These are phyloP conservation scores for Heritiera fomes DNA, from an alignment of 345 rosid genomes.

Conservation along the genomic window DNA sequence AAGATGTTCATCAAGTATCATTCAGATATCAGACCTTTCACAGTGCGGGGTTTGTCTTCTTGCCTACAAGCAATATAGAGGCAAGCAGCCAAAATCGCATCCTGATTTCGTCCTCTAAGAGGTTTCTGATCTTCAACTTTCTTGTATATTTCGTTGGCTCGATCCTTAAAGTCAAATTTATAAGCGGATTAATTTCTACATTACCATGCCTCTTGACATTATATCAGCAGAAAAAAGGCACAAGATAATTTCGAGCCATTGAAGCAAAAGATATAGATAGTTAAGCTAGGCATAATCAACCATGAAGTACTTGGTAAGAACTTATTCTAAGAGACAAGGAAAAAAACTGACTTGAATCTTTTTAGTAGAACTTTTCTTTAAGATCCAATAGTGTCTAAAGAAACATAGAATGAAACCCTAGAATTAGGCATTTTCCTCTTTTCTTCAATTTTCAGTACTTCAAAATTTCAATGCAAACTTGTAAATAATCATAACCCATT, in stretches of 20 bases:
- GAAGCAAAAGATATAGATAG: not conserved
- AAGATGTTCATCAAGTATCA: not conserved
- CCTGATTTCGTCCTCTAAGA: conserved; percentile 98
- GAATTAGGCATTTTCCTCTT: too few relatives aligned
- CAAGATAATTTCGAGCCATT: not conserved
- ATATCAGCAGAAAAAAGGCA: not conserved
- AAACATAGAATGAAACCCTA: not conserved
- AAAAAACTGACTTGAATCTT: too few relatives aligned
- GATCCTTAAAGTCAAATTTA: conserved; percentile 58
- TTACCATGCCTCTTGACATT: not conserved
- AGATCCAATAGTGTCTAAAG: too few relatives aligned
- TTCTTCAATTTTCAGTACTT: not conserved
- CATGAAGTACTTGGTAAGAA: not conserved
- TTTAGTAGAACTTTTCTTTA: too few relatives aligned
- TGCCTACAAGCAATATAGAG: conserved; percentile 96
- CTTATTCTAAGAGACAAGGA: not conserved
- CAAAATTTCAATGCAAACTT: too few relatives aligned
- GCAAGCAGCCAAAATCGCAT: conserved; percentile 97
- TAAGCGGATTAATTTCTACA: not conserved
- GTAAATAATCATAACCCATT: too few relatives aligned
- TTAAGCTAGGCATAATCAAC: not conserved
- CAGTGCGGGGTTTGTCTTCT: conserved; percentile 98
- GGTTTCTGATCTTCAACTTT: conserved; percentile 98
- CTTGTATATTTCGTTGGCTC: conserved; percentile 97
- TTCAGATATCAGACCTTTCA: conserved; percentile 63